Conservation (phyloP, 208 protist species). For the Wallacemonas sp. region DNA sequence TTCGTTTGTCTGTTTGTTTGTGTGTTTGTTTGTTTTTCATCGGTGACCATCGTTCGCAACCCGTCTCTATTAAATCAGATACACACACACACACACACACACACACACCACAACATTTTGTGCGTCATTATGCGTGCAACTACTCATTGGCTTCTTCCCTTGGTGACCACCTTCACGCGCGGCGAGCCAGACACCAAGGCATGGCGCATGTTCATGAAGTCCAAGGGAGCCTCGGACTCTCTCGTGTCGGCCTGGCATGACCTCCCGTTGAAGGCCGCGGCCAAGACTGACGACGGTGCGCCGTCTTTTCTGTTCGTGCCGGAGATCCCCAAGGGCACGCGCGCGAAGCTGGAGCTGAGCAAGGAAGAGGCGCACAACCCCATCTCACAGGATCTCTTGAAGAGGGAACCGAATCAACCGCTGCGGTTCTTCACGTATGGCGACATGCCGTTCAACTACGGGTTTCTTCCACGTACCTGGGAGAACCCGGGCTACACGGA, state of each 20-base stretch:
- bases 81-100: no score
- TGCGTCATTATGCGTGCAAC: conserved; percentile 19
- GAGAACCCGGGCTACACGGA: conserved; percentile 68
- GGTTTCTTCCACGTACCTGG: conserved; percentile 95
- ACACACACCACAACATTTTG: no score
- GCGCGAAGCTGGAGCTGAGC: conserved; percentile 93
- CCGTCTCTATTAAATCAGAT: no score
- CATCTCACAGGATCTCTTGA: conserved; percentile 88
- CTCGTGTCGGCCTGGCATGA: conserved; percentile 75
- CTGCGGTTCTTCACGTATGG: conserved; percentile 84
- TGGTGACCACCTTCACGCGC: conserved; percentile 16
- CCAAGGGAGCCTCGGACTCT: neutral
- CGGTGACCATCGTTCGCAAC: no score
- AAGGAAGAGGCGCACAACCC: conserved; percentile 91
- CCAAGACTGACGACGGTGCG: conserved; percentile 17
- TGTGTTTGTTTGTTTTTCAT: no score
- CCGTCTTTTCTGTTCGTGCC: conserved; percentile 64
- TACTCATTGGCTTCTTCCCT: conserved; percentile 16
- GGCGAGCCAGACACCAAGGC: conserved; percentile 37
- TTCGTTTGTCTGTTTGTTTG: no score
- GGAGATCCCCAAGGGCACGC: conserved; percentile 89
- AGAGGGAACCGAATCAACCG: conserved; percentile 51
- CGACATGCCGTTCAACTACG: conserved; percentile 95
- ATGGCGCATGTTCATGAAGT: conserved; percentile 66
- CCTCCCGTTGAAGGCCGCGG: conserved; percentile 38